Conservation (phyloP, 2,329 filamentous ascomycete genomes). For the Penicillium italicum region DNA sequence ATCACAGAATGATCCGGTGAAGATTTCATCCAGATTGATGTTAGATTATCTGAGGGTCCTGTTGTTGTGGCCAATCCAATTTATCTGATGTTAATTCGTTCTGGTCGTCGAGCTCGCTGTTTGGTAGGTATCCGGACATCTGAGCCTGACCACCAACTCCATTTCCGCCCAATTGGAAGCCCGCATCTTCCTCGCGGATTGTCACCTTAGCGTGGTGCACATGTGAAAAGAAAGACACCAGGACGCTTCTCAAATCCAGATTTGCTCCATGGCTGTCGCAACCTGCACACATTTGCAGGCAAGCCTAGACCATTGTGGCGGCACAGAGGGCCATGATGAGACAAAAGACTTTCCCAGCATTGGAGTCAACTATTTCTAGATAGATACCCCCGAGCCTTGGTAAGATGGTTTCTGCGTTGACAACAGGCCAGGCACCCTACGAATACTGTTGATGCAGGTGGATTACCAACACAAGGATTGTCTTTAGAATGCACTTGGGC, state of each 20-base stretch:
- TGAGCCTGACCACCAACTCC: no score
- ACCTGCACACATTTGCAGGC: slow-evolving; percentile 21
- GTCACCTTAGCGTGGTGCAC: slow-evolving; percentile 26
- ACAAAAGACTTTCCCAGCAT: slow-evolving; percentile 13
- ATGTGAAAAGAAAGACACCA: slow-evolving; percentile 33
- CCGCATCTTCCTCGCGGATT: no score
- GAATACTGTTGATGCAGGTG: slow-evolving; percentile 24
- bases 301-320: slow-evolving; percentile 22
- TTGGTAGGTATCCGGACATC: no score
- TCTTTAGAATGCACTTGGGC: slow-evolving; percentile 8
- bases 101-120: no score
- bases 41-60: no score
- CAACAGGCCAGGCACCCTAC: slow-evolving; percentile 31
- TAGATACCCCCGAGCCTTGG: slow-evolving; percentile 11
- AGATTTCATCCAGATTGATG: no score
- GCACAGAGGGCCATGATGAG: slow-evolving; percentile 29
- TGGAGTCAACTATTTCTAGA: slow-evolving; percentile 5
- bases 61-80: no score
- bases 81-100: no score
- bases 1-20: no score
- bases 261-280: background rate
- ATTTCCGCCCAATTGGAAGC: no score
- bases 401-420: slow-evolving; percentile 22
- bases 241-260: slow-evolving; percentile 20
- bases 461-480: slow-evolving; percentile 17